phyloP scores from a whole-genome alignment of 2,329 filamentous ascomycete species.

The Alternaria sp. region DNA sequence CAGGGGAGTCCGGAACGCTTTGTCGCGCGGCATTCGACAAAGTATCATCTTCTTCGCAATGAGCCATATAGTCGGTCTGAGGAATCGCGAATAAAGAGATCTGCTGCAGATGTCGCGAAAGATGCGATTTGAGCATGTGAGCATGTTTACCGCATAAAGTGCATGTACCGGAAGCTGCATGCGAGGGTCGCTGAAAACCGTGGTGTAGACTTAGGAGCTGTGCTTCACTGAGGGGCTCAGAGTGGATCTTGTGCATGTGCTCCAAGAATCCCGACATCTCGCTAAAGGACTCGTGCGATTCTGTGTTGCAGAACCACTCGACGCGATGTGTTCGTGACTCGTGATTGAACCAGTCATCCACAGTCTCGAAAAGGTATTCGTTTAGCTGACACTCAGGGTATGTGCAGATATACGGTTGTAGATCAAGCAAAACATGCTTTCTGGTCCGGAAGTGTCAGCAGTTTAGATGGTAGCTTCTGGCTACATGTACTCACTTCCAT shows the following conservation, averaged over 20 bases:
- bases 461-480: too few species aligned
- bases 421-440: not conserved
- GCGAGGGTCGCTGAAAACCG: not conserved
- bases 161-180: not conserved
- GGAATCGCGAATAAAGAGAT: not conserved
- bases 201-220: not conserved
- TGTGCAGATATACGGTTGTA: not conserved
- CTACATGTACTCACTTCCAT: not conserved
- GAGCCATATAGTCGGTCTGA: not conserved
- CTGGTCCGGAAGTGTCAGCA: not conserved
- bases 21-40: not conserved
- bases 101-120: not conserved
- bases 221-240: not conserved
- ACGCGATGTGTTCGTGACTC: not conserved
- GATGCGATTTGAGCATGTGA: not conserved
- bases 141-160: not conserved
- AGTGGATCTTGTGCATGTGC: not conserved
- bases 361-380: not conserved
- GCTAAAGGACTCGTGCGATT: not conserved
- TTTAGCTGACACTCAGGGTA: not conserved
- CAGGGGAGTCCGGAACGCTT: not conserved
- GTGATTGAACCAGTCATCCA: not conserved
- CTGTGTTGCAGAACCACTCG: not conserved
- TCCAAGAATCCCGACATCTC: not conserved
- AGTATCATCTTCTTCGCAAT: not conserved